Evolutionary conservation across 139 green algal genomes (phyloP), one percentile per base, ranked within the genome.

Genomic region (Parachlorella kessleri): DNA sequence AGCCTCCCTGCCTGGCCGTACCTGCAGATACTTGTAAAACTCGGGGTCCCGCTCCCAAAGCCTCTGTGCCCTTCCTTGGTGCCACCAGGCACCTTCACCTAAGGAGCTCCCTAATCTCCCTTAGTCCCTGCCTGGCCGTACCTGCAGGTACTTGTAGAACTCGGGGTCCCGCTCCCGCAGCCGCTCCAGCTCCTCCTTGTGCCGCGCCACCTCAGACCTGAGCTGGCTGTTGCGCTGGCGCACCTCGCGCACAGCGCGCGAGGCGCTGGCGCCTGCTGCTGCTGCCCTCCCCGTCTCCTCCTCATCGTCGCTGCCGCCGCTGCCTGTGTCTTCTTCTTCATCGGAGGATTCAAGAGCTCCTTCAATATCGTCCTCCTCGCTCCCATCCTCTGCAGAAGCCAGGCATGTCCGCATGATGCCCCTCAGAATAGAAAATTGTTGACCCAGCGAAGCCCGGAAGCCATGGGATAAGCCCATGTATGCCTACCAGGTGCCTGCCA

Each of bases 101-200:
- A n/a, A n/a, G n/a, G n/a, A n/a, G n/a, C n/a, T n/a, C n/a, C n/a
- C n/a, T n/a, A n/a, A n/a, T n/a, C n/a, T n/a, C n/a, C n/a, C n/a
- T n/a, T n/a, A n/a, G n/a, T n/a, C n/a, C n/a, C n/a, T n/a, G n/a
- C n/a, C n/a, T n/a, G n/a, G n/a, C 24, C 59, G 2, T 75, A 85
- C 74, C 79, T 77, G 40, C 40, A 95, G 81, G 72, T 95, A 97
- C 21, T 90, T 84, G 78, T 96, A 99, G 84, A 99, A 99, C 84
- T 98, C 96, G 10, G 96, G 96, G 81, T 99, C 96, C 80, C 88
- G 87, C 83, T 92, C 48, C 83, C 79, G 86, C 42, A 99, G 86
- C 3, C 88, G 84, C 71, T 97, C 93, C 42, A 99, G 89, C 86
- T 98, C 75, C 32, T 88, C 78, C 76, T 91, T 92, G 81, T 95